These are phyloP conservation scores for Suillus weaverae DNA, from an alignment of 768 basidiomycete genomes.

Conservation along the genomic window DNA sequence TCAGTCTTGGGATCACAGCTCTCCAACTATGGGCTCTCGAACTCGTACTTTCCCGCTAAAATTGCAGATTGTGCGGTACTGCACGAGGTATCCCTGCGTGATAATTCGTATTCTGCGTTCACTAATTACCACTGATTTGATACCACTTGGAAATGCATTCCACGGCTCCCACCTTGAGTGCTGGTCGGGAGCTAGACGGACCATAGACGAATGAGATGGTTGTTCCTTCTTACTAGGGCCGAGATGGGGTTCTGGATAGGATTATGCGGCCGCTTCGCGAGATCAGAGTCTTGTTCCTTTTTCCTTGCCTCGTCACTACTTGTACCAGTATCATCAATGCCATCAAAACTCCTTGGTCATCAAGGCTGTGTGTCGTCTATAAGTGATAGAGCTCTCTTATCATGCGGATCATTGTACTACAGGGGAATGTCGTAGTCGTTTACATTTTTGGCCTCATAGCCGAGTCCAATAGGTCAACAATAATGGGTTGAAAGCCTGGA, in stretches of 20 bases:
- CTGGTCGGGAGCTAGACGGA: too few species aligned
- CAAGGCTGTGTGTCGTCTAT: background rate
- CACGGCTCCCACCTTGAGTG: too few species aligned
- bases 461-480: slow-evolving; percentile 16
- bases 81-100: background rate
- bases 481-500: slow-evolving; percentile 18
- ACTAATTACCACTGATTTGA: too few species aligned
- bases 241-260: too few species aligned
- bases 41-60: background rate
- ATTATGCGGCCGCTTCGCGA: too few species aligned
- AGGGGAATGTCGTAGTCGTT: background rate
- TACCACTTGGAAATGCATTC: background rate
- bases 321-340: background rate
- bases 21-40: background rate
- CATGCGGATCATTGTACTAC: background rate
- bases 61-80: too few species aligned
- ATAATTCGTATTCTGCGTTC: background rate
- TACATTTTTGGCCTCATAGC: background rate
- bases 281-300: background rate
- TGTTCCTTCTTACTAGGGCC: too few species aligned
- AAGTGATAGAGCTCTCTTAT: background rate
- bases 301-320: background rate
- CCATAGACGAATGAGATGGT: too few species aligned
- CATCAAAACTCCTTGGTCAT: background rate
- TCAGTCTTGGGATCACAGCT: background rate